Evolutionary conservation across 75 land plant genomes (phyloP).

Genomic region (Azolla pinnata): DNA sequence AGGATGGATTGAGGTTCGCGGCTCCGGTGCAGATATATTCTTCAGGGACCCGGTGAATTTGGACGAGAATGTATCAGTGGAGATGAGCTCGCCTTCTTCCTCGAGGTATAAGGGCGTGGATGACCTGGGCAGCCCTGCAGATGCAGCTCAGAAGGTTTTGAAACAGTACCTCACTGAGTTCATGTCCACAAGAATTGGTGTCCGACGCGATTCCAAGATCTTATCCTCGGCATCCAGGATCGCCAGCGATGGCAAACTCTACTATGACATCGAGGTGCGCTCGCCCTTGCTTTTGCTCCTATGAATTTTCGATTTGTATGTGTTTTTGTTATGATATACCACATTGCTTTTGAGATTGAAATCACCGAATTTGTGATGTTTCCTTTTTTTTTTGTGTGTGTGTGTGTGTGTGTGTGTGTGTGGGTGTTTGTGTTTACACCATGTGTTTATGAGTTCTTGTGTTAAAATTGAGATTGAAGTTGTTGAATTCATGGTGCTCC

Average conservation of each 20-base stretch:
- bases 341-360: too few relatives aligned
- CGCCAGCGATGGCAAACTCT: slow-evolving; percentile 74
- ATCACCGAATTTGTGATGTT: too few relatives aligned
- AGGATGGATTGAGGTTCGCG: slow-evolving; percentile 83
- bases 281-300: too few relatives aligned
- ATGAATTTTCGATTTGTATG: too few relatives aligned
- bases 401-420: too few relatives aligned
- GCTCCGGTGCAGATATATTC: slow-evolving; percentile 86
- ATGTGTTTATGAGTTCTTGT: too few relatives aligned
- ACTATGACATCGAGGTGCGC: too few relatives aligned
- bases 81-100: slow-evolving; percentile 81
- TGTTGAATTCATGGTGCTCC: too few relatives aligned
- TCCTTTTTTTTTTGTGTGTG: too few relatives aligned
- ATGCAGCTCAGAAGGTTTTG: slow-evolving; percentile 66
- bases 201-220: slow-evolving; percentile 71
- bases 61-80: slow-evolving; percentile 81
- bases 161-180: slow-evolving; percentile 83
- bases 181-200: slow-evolving; percentile 93
- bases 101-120: slow-evolving; percentile 63
- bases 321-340: too few relatives aligned
- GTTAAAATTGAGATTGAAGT: too few relatives aligned
- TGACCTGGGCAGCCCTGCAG: slow-evolving; percentile 69
- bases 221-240: slow-evolving; percentile 53
- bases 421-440: too few relatives aligned
- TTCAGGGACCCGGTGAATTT: slow-evolving; percentile 81